phyloP scores from a whole-genome alignment of 352 stramenopile genomes.

The Phytophthora pluvialis region DNA sequence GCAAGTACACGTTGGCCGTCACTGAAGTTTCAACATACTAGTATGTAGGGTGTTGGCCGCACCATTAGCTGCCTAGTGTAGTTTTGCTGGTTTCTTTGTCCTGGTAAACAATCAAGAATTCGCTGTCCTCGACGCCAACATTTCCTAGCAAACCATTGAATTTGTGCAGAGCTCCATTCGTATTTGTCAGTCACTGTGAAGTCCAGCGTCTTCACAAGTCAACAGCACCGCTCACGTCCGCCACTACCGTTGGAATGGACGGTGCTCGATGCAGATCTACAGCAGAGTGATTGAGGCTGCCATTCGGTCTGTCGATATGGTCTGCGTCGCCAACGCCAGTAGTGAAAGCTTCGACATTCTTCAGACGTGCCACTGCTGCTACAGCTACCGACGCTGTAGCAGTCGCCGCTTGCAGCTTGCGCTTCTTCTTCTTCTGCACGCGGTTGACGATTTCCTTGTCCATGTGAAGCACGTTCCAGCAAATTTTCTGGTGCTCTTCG shows the following conservation, averaged over 20 bases:
- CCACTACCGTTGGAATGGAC: slow-evolving; percentile 36
- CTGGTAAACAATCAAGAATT: slow-evolving; percentile 39
- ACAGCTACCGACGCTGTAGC: slow-evolving; percentile 2
- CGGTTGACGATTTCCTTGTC: slow-evolving; percentile 79
- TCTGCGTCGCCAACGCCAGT: slow-evolving; percentile 1
- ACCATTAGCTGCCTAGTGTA: not conserved
- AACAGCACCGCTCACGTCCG: slow-evolving; percentile 39
- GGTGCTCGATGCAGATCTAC: slow-evolving; percentile 28
- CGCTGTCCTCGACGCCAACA: slow-evolving; percentile 8
- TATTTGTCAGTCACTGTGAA: not conserved
- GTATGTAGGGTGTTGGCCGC: not conserved
- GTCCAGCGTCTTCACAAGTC: slow-evolving; percentile 21
- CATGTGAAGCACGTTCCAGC: slow-evolving; percentile 83
- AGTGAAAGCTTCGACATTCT: slow-evolving; percentile 9
- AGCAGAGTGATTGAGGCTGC: slow-evolving; percentile 11
- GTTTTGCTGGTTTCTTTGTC: slow-evolving; percentile 21
- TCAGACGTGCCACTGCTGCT: slow-evolving; percentile 10
- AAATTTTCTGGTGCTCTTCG: slow-evolving; percentile 78
- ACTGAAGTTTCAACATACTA: slow-evolving; percentile 16
- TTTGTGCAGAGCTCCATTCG: not conserved
- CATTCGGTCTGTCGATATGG: slow-evolving; percentile 19
- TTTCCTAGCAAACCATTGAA: slow-evolving; percentile 2
- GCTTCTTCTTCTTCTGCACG: slow-evolving; percentile 75
- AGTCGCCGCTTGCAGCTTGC: slow-evolving; percentile 43
- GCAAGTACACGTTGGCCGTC: slow-evolving; percentile 20